Percentiles rank a stretch among this genome's conserved stretches.
Evolutionary conservation across 495 filamentous ascomycete genomes (phyloP).

Genomic region (Xylaria scruposa): DNA sequence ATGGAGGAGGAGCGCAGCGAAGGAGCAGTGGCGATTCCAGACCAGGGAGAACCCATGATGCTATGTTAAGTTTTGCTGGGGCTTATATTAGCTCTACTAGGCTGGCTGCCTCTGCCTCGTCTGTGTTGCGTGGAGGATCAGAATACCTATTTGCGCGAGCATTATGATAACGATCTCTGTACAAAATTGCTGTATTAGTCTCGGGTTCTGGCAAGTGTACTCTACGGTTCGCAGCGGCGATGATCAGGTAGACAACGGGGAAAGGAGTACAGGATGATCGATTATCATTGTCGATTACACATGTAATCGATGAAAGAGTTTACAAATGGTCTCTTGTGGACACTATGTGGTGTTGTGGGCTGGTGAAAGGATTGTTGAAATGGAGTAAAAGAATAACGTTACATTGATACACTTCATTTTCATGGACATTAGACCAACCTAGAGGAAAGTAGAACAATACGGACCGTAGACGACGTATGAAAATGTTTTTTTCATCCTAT

Average conservation of each 20-base stretch:
- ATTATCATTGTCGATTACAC: neutral
- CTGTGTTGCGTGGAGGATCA: neutral
- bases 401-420: neutral
- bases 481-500: neutral
- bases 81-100: neutral
- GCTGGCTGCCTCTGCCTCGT: neutral
- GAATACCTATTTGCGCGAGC: neutral
- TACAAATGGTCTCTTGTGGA: neutral
- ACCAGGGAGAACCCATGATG: slow-evolving; percentile 39
- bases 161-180: slow-evolving; percentile 1
- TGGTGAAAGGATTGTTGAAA: neutral
- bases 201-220: neutral
- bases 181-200: neutral
- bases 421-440: neutral
- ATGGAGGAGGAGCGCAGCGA: slow-evolving; percentile 56
- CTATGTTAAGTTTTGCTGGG: slow-evolving; percentile 27
- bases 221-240: neutral
- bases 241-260: neutral
- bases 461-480: neutral
- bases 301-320: neutral
- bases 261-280: neutral
- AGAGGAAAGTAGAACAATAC: neutral
- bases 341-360: neutral
- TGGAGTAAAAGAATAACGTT: neutral
- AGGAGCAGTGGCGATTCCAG: slow-evolving; percentile 25